These are phyloP conservation scores for Curvularia lunata DNA, from an alignment of 2,329 filamentous ascomycete species.

Conservation along the genomic window DNA sequence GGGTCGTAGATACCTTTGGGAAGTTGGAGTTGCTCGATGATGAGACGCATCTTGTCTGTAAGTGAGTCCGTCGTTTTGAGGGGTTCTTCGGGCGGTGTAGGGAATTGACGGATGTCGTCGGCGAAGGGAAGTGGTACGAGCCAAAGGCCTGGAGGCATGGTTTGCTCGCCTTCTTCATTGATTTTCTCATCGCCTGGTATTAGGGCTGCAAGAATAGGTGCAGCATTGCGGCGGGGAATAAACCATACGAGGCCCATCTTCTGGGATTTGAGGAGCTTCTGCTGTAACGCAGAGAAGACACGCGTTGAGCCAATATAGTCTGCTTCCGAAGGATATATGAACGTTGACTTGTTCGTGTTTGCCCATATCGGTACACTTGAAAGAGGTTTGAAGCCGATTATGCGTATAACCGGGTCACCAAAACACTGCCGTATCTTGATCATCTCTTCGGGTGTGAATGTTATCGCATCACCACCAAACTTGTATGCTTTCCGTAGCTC, in stretches of 20 bases:
- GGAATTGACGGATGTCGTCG: conserved; percentile 82
- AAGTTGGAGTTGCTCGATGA: conserved; percentile 86
- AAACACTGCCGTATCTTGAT: conserved; percentile 74
- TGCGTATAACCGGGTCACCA: conserved; percentile 79
- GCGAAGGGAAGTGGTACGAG: conserved; percentile 85
- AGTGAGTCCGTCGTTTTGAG: conserved; percentile 66
- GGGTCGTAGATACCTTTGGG: conserved; percentile 87
- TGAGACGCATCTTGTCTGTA: conserved; percentile 79
- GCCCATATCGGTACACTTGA: conserved; percentile 80
- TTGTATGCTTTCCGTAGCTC: conserved; percentile 94
- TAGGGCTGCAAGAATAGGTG: conserved; percentile 80
- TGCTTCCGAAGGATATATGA: conserved; percentile 92
- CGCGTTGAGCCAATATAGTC: conserved; percentile 89
- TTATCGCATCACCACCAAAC: conserved; percentile 88
- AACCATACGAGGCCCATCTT: conserved; percentile 92
- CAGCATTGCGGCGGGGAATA: conserved; percentile 79
- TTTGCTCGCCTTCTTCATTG: conserved; percentile 69
- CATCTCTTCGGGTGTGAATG: conserved; percentile 85
- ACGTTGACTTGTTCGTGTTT: conserved; percentile 82
- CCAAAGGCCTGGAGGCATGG: conserved; percentile 85
- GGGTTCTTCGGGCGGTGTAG: conserved; percentile 62
- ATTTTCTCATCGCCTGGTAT: conserved; percentile 73
- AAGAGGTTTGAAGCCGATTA: conserved; percentile 92
- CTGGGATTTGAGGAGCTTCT: conserved; percentile 78
- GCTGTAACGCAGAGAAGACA: conserved; percentile 88